Base-by-base conservation (phyloP, 1,284 basidiomycete species). In the Ganoderma sinense region DNA sequence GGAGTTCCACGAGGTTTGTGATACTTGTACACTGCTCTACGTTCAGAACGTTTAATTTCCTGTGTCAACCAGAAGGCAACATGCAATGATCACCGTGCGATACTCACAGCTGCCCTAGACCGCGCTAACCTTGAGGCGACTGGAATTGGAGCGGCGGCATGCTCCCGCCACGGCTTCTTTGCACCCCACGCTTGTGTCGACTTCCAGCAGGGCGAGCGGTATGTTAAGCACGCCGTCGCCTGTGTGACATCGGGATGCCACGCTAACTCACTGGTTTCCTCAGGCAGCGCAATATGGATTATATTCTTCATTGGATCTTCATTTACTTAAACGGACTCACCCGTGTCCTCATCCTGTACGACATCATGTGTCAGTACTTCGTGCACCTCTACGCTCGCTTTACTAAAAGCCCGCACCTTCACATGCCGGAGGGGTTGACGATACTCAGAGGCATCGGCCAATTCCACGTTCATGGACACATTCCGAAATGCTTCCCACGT, bases 391-490 rank as follows among this genome's bases (percentile, higher is more conserved):
- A 4, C n/a, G 45, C 18, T 8, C 45, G 20, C 4, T 48, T 48
- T 5, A 10, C 2, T 5, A 23, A 48, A 20, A 48, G 45, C 20
- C 45, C 45, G 7, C 20, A 20, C 10, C 45, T 48, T 4, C 18
- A 23, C 18, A n/a, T 48, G 18, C 45, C n/a, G 1, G 5, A 0
- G 0, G 45, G 45, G 4, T 5, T 48, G 4, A 48, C 18, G 0
- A 48, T 48, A 8, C 20, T 48, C 6, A 18, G n/a, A 0, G 66
- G 53, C 5, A 68, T 68, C 53, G 66, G 66, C 1, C 51, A 64
- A 43, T 76, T 76, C 62, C 75, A 76, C 55, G 59, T 76, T 6
- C 72, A 71, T 18, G 71, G 66, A 8, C 75, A 76, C 60, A 18
- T 63, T 7, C 20, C 64, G 14, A 39, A 68, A 4, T 76, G 75